A percentile compares a stretch with the other conserved stretches of the same genome.
Evolutionary conservation across 345 rosid genomes (phyloP).

Genomic region (Ailanthus altissimus): DNA sequence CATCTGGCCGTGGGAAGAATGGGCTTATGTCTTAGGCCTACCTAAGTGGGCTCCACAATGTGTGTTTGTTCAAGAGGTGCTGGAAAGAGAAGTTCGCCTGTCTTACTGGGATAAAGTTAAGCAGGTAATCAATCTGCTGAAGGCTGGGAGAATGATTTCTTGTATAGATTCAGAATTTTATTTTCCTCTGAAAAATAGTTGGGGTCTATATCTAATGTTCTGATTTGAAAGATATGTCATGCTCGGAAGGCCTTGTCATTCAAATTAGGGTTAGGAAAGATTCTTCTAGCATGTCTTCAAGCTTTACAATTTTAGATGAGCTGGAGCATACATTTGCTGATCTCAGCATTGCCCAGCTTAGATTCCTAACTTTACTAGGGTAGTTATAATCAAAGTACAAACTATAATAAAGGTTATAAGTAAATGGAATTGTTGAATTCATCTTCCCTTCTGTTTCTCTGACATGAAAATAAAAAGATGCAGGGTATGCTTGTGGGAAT

Average conservation of each 20-base stretch:
- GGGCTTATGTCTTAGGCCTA: conserved; percentile 94
- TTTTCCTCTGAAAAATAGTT: not conserved
- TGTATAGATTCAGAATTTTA: not conserved
- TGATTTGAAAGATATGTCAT: not conserved
- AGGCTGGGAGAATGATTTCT: not conserved
- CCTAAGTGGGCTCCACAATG: conserved; percentile 99
- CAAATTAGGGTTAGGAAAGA: not conserved
- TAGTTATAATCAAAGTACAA: not conserved
- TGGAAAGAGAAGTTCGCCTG: conserved; percentile 95
- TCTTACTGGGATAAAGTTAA: conserved; percentile 98
- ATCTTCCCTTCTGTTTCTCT: not conserved
- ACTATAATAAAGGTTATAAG: not conserved
- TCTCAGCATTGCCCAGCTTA: not conserved
- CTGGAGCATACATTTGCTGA: not conserved
- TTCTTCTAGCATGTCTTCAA: not conserved
- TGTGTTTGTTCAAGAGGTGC: conserved; percentile 93
- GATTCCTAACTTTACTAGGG: not conserved
- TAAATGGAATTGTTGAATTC: not conserved
- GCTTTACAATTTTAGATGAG: not conserved
- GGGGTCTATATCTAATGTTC: not conserved
- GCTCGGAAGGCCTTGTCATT: not conserved
- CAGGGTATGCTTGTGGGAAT: not conserved
- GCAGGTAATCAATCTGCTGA: conserved; percentile 55
- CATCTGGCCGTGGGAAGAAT: conserved; percentile 99
- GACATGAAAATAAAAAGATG: not conserved